Evolutionary conservation across 805 yeast species (phyloP).

Genomic region (Grigorovia transvaalensis): DNA sequence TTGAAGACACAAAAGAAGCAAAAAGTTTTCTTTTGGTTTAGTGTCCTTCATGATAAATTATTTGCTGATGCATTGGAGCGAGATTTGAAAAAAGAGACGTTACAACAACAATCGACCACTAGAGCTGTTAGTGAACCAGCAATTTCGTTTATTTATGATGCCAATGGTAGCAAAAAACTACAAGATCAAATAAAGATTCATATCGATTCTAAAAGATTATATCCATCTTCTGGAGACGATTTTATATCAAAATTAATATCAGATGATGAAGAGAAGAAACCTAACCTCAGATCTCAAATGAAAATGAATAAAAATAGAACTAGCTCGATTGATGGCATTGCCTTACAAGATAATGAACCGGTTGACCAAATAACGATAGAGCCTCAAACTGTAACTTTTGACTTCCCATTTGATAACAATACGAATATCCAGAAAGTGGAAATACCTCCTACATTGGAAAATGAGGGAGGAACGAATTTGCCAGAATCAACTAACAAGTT

Average conservation of each 20-base stretch:
- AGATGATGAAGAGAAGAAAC: background rate
- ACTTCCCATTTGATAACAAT: background rate
- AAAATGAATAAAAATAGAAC: background rate
- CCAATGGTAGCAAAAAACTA: constrained; percentile 31
- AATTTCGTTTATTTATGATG: constrained; percentile 58
- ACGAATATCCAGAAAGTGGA: background rate
- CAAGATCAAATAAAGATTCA: constrained; percentile 39
- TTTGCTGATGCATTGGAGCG: constrained; percentile 92
- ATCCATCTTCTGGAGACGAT: background rate
- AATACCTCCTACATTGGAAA: background rate
- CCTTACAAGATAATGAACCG: background rate
- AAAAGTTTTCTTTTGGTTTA: constrained; percentile 93
- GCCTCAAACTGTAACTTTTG: background rate
- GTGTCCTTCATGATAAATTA: constrained; percentile 85
- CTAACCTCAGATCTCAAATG: background rate
- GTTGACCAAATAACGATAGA: background rate
- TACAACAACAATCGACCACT: constrained; percentile 59
- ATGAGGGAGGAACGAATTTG: background rate
- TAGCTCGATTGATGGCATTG: background rate
- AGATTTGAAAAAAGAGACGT: constrained; percentile 70
- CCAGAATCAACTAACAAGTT: too few relatives aligned
- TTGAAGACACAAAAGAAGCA: constrained; percentile 92
- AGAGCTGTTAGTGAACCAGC: constrained; percentile 70
- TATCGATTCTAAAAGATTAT: background rate
- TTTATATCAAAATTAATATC: background rate